phyloP scores from a whole-genome alignment of 2,329 filamentous ascomycete genomes.

The Arthrobotrys conoides region DNA sequence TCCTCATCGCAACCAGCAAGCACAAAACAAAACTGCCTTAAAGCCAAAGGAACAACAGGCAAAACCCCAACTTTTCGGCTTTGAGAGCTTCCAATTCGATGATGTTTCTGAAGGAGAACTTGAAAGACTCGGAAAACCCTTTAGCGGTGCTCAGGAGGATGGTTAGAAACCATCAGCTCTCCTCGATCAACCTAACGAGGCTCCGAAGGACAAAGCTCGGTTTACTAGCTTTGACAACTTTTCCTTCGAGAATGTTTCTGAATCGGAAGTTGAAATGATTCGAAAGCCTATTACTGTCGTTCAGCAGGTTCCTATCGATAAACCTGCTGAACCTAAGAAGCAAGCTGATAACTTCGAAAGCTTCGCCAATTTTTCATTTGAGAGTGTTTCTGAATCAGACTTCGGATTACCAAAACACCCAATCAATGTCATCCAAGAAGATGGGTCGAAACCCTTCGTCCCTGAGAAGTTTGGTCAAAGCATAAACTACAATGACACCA shows the following conservation, averaged over 20 bases:
- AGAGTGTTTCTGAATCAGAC: constrained; percentile 1
- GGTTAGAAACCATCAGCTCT: constrained; percentile 11
- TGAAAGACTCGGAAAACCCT: background rate
- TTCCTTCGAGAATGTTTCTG: background rate
- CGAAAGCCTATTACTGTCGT: background rate
- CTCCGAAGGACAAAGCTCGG: background rate
- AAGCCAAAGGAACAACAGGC: no score
- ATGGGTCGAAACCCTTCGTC: background rate
- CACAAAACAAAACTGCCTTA: background rate
- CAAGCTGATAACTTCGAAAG: background rate
- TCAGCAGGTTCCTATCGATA: background rate
- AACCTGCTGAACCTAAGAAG: background rate
- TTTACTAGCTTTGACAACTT: background rate
- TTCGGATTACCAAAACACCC: background rate
- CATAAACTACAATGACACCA: background rate
- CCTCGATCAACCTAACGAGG: background rate
- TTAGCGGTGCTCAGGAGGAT: background rate
- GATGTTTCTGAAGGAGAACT: background rate
- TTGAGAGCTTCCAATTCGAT: constrained; percentile 7
- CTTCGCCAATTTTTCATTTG: background rate
- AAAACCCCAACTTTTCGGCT: background rate
- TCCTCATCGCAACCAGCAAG: background rate
- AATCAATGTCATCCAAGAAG: background rate
- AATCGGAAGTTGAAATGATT: background rate
- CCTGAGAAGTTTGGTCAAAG: background rate